These are phyloP conservation scores for Taiozyma sp. DNA, from an alignment of 1,139 yeast genomes.

Conservation along the genomic window DNA sequence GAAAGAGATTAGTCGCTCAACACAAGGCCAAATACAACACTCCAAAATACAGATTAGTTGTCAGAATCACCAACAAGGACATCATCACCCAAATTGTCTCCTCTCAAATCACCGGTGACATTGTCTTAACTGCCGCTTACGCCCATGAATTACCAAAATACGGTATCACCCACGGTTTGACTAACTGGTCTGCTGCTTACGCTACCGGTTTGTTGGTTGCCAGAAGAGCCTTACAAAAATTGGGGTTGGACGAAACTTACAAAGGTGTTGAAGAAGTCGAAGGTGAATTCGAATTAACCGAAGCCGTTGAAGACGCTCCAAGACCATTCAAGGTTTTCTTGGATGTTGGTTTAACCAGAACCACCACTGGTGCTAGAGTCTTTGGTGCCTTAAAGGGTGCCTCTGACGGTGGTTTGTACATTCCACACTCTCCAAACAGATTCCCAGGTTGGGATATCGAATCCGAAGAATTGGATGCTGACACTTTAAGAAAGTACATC, in stretches of 20 bases:
- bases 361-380: constrained; percentile 99
- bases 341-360: constrained; percentile 99
- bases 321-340: constrained; percentile 99
- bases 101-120: constrained; percentile 95
- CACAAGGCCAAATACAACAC: constrained; percentile 99
- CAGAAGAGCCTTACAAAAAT: constrained; percentile 98
- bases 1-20: constrained; percentile 99
- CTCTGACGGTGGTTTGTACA: constrained; percentile 99
- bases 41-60: constrained; percentile 99
- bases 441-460: constrained; percentile 99
- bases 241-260: constrained; percentile 98
- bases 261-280: constrained; percentile 98
- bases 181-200: constrained; percentile 99
- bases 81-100: constrained; percentile 97
- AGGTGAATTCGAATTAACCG: constrained; percentile 98
- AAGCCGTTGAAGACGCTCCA: constrained; percentile 99
- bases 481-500: constrained; percentile 97
- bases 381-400: constrained; percentile 99
- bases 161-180: constrained; percentile 98
- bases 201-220: constrained; percentile 98
- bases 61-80: constrained; percentile 99
- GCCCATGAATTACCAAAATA: constrained; percentile 97
- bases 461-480: constrained; percentile 97
- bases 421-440: constrained; percentile 99
- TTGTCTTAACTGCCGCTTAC: constrained; percentile 96